Evolutionary conservation across 2,329 filamentous ascomycete genomes (phyloP).

Genomic region (Atkinsonella hypoxylon): DNA sequence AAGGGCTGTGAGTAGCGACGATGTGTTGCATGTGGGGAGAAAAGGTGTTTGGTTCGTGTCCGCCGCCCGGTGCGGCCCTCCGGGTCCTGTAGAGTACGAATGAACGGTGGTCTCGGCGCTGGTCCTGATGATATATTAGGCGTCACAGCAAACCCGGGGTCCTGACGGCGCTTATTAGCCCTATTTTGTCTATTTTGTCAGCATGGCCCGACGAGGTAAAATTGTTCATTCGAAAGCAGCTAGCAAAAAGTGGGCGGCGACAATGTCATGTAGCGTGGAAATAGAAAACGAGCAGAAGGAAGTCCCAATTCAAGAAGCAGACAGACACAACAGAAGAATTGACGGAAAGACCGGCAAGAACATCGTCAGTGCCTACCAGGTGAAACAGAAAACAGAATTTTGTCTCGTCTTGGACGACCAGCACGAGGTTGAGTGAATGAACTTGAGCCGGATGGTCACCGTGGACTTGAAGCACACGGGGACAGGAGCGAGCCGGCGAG

Average conservation of each 20-base stretch:
- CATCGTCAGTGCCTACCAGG: neutral
- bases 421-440: neutral
- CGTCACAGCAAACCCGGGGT: neutral
- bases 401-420: neutral
- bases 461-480: neutral
- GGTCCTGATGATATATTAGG: neutral
- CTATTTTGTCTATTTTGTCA: neutral
- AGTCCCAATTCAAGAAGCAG: neutral
- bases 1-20: neutral
- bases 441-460: conserved; percentile 1
- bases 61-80: neutral
- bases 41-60: neutral
- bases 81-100: neutral
- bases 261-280: neutral
- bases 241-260: neutral
- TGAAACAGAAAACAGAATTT: neutral
- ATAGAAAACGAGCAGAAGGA: neutral
- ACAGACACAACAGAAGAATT: neutral
- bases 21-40: conserved; percentile 2
- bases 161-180: neutral
- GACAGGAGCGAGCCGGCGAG: neutral
- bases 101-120: neutral
- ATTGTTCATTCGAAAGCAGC: neutral
- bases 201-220: neutral
- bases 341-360: neutral